Evolutionary conservation across 495 filamentous ascomycete genomes (phyloP).

Genomic region (Aspergillus cavernicola): DNA sequence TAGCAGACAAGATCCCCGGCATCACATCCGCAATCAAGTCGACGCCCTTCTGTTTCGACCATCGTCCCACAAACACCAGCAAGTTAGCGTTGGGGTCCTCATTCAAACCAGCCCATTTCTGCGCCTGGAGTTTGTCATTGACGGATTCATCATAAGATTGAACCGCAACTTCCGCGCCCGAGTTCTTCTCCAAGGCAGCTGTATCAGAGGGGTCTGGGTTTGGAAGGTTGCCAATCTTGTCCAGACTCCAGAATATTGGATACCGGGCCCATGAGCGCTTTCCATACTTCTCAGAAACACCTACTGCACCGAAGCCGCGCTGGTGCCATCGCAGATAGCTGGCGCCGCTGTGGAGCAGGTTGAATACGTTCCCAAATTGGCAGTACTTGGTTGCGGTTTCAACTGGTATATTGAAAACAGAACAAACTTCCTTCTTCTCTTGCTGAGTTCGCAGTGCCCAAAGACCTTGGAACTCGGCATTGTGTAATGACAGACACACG

Average conservation of each 20-base stretch:
- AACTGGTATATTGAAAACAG: conserved; percentile 57
- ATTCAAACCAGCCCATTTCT: conserved; percentile 72
- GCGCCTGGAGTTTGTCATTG: conserved; percentile 60
- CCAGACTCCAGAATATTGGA: conserved; percentile 72
- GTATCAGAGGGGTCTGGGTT: conserved; percentile 74
- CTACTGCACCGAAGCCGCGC: conserved; percentile 69
- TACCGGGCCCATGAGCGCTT: conserved; percentile 70
- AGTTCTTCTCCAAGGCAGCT: conserved; percentile 50
- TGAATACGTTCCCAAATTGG: conserved; percentile 64
- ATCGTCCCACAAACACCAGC: conserved; percentile 73
- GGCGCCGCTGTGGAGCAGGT: conserved; percentile 66
- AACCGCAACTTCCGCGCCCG: conserved; percentile 32
- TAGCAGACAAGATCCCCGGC: conserved; percentile 61
- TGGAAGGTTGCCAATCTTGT: conserved; percentile 63
- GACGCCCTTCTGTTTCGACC: conserved; percentile 74
- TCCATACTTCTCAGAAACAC: conserved; percentile 71
- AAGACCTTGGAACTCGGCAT: conserved; percentile 70
- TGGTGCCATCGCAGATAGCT: conserved; percentile 72
- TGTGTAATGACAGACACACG: conserved; percentile 49
- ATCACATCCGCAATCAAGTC: conserved; percentile 76
- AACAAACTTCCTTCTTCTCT: conserved; percentile 63
- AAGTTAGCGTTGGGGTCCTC: conserved; percentile 63
- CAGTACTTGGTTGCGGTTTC: conserved; percentile 38
- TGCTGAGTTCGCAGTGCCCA: conserved; percentile 67
- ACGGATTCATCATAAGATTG: conserved; percentile 42